phyloP scores from a whole-genome alignment of 2,329 filamentous ascomycete genomes.

The Pseudogymnoascus sp. region DNA sequence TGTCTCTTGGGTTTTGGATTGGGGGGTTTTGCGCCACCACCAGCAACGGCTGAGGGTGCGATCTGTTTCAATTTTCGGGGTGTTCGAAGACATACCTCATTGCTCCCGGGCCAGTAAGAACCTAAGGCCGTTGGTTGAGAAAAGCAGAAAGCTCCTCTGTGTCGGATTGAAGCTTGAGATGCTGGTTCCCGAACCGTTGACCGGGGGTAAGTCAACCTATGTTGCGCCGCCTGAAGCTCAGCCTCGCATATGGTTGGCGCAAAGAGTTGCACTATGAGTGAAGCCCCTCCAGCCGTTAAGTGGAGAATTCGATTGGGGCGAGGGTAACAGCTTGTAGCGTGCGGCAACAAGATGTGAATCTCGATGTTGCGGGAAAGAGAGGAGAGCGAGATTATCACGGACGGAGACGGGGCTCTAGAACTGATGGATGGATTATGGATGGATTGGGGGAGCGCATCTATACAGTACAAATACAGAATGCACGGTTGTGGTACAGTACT shows the following conservation, averaged over 20 bases:
- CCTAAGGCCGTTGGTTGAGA: slow-evolving; percentile 10
- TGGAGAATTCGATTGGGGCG: slow-evolving; percentile 1
- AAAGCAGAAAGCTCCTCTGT: slow-evolving; percentile 20
- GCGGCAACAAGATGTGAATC: not conserved
- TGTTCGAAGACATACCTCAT: slow-evolving; percentile 22
- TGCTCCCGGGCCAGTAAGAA: slow-evolving; percentile 16
- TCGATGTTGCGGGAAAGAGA: not conserved
- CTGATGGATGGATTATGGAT: not conserved
- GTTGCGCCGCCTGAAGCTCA: slow-evolving; percentile 18
- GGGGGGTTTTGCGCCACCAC: slow-evolving; percentile 6
- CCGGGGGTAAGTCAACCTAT: slow-evolving; percentile 16
- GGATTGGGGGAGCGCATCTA: not conserved
- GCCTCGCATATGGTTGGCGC: slow-evolving; percentile 19
- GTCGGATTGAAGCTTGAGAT: slow-evolving; percentile 16
- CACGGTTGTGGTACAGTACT: not conserved
- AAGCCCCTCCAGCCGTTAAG: slow-evolving; percentile 2
- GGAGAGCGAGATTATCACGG: not conserved
- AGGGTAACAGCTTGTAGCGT: slow-evolving; percentile 4
- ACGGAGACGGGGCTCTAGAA: not conserved
- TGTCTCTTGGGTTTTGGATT: slow-evolving; percentile 8
- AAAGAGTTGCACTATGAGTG: not conserved
- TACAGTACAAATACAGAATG: slow-evolving; percentile 1
- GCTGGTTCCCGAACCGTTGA: slow-evolving; percentile 21
- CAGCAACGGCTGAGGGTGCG: not conserved
- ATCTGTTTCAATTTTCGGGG: slow-evolving; percentile 4